Evolutionary conservation across 257 asterid species (phyloP).

Genomic region (Gentiana macrophylla): DNA sequence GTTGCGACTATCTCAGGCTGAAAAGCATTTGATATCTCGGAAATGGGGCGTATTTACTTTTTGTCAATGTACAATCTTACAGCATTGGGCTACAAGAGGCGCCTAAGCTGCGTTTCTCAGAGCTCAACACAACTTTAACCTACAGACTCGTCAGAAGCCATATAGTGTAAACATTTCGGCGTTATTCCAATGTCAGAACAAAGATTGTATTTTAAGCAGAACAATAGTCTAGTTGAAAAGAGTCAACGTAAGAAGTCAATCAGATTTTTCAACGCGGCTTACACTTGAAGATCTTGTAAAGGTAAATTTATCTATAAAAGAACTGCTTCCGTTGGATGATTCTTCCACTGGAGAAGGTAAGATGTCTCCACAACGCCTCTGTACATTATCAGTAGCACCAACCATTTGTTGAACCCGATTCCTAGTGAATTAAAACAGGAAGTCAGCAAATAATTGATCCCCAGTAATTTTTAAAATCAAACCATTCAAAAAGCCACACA

Average conservation of each 20-base stretch:
- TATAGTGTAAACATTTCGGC: no score
- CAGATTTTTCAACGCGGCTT: conserved; percentile 18
- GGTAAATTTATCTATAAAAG: conserved; percentile 32
- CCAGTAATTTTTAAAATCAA: no score
- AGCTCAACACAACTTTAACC: no score
- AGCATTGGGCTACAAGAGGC: no score
- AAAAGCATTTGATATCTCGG: no score
- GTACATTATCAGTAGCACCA: conserved; percentile 50
- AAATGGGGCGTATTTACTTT: no score
- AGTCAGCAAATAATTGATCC: background rate
- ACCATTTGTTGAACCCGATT: conserved; percentile 84
- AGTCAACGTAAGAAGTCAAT: conserved; percentile 2
- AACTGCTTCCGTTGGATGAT: conserved; percentile 21
- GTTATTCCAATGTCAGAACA: no score
- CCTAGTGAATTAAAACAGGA: conserved; percentile 26
- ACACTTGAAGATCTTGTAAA: conserved; percentile 38
- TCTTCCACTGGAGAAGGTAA: conserved; percentile 73
- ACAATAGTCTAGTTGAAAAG: background rate
- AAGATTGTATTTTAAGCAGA: background rate
- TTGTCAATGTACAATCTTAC: no score
- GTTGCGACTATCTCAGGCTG: no score
- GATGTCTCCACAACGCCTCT: conserved; percentile 52
- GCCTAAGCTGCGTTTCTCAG: no score
- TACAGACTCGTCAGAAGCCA: no score
- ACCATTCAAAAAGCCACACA: background rate